Evolutionary conservation across 768 basidiomycete genomes (phyloP).

Genomic region (Suillus clintonianus): DNA sequence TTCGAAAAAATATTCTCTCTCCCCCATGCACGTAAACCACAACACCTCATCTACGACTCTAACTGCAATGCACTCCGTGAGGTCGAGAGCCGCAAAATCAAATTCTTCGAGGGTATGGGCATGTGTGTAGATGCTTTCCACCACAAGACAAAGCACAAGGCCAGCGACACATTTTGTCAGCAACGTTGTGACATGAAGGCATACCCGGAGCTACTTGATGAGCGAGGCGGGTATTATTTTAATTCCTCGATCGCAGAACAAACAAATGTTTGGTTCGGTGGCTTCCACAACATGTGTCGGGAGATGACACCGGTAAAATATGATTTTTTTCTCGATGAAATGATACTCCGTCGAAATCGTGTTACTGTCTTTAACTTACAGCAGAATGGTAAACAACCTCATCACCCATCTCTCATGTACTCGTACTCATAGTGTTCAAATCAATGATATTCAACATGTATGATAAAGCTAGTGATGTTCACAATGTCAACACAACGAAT

Average conservation of each 20-base stretch:
- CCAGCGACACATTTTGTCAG: conserved; percentile 15
- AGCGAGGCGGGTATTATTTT: conserved; percentile 32
- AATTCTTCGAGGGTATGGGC: conserved; percentile 18
- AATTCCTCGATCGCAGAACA: conserved; percentile 39
- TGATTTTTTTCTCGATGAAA: conserved; percentile 38
- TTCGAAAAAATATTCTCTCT: not conserved
- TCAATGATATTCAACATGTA: too few species aligned
- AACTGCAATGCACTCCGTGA: conserved; percentile 5
- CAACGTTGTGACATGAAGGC: conserved; percentile 15
- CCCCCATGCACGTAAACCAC: not conserved
- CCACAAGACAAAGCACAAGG: conserved; percentile 26
- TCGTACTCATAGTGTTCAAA: too few species aligned
- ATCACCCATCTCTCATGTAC: too few species aligned
- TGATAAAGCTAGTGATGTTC: too few species aligned
- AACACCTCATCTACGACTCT: conserved; percentile 25
- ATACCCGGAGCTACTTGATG: not conserved
- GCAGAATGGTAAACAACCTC: too few species aligned
- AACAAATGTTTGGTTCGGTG: conserved; percentile 40
- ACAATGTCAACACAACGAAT: too few species aligned
- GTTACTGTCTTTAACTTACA: not conserved
- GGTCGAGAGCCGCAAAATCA: not conserved
- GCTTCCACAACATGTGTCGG: conserved; percentile 29
- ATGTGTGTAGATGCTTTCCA: conserved; percentile 41
- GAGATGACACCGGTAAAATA: conserved; percentile 33
- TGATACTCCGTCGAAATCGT: conserved; percentile 31